Evolutionary conservation across 2,329 filamentous ascomycete species (phyloP), one percentile per base, ranked within the genome.

Genomic region (Blastomyces percursus): DNA sequence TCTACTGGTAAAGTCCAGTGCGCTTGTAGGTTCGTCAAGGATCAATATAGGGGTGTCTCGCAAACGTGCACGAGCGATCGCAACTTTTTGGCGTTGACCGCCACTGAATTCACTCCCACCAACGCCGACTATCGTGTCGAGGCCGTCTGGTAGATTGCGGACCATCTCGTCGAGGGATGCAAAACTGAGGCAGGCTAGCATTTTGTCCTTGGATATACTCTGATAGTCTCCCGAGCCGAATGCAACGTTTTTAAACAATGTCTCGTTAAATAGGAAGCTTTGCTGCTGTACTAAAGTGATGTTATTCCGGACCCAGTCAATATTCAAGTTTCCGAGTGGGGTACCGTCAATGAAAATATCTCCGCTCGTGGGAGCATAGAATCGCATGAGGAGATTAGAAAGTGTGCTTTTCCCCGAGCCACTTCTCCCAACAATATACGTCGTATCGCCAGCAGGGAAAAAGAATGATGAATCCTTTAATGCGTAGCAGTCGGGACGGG

Each of bases 341-440:
- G 81, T 72, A 0, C 83, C 85, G 69, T 96, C 91, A 11, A 97
- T 77, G 0, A 81, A 71, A 19, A 96, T 86, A 0, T 82, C 73
- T 0, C 92, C 93, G 0, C 76, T 76, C 0, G 76, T 73, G 0
- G 89, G 84, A 7, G 83, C 78, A 70, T 96, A 96, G 68, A 95
- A 89, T 14, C 86, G 84, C 59, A 91, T 80, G 0, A 97, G 79
- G 0, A 97, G 80, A 70, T 90, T 91, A 0, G 88, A 86, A 1
- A 97, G 71, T 0, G 93, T 97, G 68, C 91, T 96, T 73, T 97
- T 97, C 0, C 93, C 93, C 1, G 90, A 96, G 0, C 94, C 94
- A 69, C 91, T 96, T 69, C 82, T 83, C 0, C 93, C 94, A 59
- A 96, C 84, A 1, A 97, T 80, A 69, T 94, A 96, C 0, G 86